Conservation (phyloP, 805 yeast species). For the Nakazawaea sp. region DNA sequence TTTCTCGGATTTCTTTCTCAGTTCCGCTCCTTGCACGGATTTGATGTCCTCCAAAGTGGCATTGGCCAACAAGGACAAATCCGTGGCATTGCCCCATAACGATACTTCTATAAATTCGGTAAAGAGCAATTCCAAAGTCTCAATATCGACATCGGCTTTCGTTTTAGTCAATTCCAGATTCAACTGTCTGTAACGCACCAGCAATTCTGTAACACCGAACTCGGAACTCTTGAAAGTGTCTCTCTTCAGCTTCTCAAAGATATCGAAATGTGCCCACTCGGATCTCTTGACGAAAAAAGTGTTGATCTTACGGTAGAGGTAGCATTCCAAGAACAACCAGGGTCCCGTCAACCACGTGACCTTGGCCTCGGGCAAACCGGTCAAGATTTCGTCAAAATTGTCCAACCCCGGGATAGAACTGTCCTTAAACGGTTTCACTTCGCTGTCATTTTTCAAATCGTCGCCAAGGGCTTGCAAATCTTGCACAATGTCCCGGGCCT, state of each 20-base stretch:
- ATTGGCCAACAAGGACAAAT: conserved; percentile 80
- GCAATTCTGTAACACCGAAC: conserved; percentile 75
- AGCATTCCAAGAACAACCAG: conserved; percentile 87
- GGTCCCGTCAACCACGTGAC: conserved; percentile 78
- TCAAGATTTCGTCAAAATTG: conserved; percentile 53
- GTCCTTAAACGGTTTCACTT: conserved; percentile 37
- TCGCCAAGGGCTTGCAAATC: conserved; percentile 36
- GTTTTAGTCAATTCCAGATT: conserved; percentile 19
- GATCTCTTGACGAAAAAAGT: conserved; percentile 30
- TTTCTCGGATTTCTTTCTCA: conserved; percentile 73
- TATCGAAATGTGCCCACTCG: conserved; percentile 56
- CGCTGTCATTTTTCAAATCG: conserved; percentile 35
- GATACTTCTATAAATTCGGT: conserved; percentile 83
- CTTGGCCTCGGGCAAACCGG: conserved; percentile 8
- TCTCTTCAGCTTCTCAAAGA: conserved; percentile 65
- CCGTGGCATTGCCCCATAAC: conserved; percentile 98
- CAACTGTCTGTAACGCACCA: conserved; percentile 50
- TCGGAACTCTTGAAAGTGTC: conserved; percentile 70
- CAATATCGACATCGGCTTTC: conserved; percentile 18
- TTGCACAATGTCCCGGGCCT: conserved; percentile 39
- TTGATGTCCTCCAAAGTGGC: conserved; percentile 87
- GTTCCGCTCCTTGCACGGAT: conserved; percentile 85
- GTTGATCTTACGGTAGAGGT: conserved; percentile 66
- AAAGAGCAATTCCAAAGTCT: conserved; percentile 51
- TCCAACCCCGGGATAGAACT: conserved; percentile 34